A percentile compares a stretch with the other conserved stretches of the same genome.
phyloP scores from a whole-genome alignment of 2,329 filamentous ascomycete genomes.

The Alternaria dauci region DNA sequence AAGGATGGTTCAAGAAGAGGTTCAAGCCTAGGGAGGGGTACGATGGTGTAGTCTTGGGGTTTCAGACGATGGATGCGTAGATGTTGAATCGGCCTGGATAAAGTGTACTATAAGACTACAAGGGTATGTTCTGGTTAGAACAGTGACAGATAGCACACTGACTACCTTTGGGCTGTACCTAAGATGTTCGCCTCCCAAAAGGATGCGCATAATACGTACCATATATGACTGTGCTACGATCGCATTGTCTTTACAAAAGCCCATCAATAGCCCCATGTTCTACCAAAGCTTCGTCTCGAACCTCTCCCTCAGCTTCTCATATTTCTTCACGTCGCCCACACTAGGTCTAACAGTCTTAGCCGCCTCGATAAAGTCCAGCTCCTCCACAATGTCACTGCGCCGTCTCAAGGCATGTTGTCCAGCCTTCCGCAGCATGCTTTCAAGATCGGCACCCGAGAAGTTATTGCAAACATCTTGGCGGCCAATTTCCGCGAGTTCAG shows the following conservation, averaged over 20 bases:
- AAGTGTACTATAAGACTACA: no score
- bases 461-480: slow-evolving; percentile 70
- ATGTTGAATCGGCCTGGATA: no score
- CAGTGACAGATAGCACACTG: no score
- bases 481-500: slow-evolving; percentile 70
- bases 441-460: slow-evolving; percentile 77
- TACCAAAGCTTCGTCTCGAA: slow-evolving; percentile 49
- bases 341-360: slow-evolving; percentile 56
- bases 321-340: slow-evolving; percentile 66
- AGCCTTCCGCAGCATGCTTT: slow-evolving; percentile 66
- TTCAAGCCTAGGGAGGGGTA: slow-evolving; percentile 3
- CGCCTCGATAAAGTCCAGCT: slow-evolving; percentile 58
- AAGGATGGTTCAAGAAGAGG: neutral
- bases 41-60: neutral
- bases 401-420: slow-evolving; percentile 65
- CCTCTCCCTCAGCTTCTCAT: slow-evolving; percentile 62
- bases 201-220: neutral
- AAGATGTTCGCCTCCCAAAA: neutral
- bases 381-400: slow-evolving; percentile 55
- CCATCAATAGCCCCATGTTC: neutral
- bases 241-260: neutral
- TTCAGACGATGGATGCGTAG: neutral
- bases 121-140: no score
- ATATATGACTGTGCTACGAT: no score
- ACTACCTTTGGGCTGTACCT: no score